Evolutionary conservation across 106 monocot genomes (phyloP), one percentile per base, ranked within the genome.

Genomic region (Dioscorea zingiberensis): DNA sequence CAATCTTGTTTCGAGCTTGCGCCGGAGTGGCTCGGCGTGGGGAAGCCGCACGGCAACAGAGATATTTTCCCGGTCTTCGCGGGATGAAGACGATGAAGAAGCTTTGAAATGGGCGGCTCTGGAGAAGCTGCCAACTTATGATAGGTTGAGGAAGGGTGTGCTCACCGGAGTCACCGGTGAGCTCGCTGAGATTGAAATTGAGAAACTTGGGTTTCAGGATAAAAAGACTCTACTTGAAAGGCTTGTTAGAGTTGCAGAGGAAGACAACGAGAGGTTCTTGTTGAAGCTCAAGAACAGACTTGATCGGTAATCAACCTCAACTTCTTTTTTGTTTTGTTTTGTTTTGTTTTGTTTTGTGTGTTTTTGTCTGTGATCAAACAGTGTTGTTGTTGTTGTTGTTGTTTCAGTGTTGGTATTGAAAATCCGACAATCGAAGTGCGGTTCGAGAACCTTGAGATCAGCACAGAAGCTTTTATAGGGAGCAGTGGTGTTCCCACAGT

Each of bases 351-450:
- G 6, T 38, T 6, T 38, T 38, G n/a, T n/a, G n/a, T n/a, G n/a
- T 6, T 38, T 30, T 38, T 38, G 6, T 6, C 4, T 38, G 0
- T 0, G 10, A 38, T 38, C 38, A 38, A 38, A 38, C 38, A 38
- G 38, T 51, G 38, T 38, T 38, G 6, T 0, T 38, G 38, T 13
- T 49, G 2, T 49, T 49, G 49, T 18, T 51, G 46, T 61, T n/a
- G n/a, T 18, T 64, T 2, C 54, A 86, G 85, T 6, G 85, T 86
- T 29, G 81, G 85, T 23, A 78, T 86, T 17, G 85, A 86, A 27
- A 60, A 63, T 47, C 85, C 85, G 14, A 78, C 75, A 14, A 86
- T 86, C 45, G 85, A 86, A 30, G 85, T 86, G 8, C 66, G 85
- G n/a, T 81, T 61, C 30, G 74, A 81, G 68, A 10, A 81, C 27